Conservation (phyloP, 2,329 filamentous ascomycete species). For the Phoma sp. region DNA sequence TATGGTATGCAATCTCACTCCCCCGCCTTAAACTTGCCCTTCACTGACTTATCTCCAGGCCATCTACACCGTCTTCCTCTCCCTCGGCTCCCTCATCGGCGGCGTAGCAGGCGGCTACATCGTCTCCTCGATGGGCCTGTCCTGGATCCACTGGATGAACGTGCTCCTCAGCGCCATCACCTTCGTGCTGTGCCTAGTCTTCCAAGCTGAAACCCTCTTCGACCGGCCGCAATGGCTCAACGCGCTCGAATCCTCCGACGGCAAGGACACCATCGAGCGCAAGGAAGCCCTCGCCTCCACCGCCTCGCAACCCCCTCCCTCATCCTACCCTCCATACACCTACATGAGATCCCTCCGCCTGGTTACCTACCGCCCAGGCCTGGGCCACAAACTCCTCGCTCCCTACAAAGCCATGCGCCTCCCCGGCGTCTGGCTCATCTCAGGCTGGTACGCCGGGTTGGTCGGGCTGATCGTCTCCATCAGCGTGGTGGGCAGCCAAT, state of each 20-base stretch:
- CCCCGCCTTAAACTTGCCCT: no score
- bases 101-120: constrained; percentile 52
- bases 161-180: constrained; percentile 43
- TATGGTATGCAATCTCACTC: constrained; percentile 34
- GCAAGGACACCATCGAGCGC: constrained; percentile 22
- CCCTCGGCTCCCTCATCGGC: constrained; percentile 47
- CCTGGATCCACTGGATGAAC: constrained; percentile 52
- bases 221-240: constrained; percentile 34
- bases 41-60: constrained; percentile 35
- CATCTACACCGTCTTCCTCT: constrained; percentile 50
- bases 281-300: constrained; percentile 24
- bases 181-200: constrained; percentile 43
- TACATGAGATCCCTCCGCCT: constrained; percentile 47
- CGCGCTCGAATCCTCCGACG: constrained; percentile 18
- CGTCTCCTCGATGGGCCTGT: constrained; percentile 39
- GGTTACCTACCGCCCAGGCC: constrained; percentile 43
- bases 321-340: constrained; percentile 37
- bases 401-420: constrained; percentile 48
- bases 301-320: constrained; percentile 6
- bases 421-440: constrained; percentile 52
- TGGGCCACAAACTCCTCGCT: constrained; percentile 44
- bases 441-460: constrained; percentile 51
- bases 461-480: constrained; percentile 50
- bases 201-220: constrained; percentile 51
- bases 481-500: constrained; percentile 45